Evolutionary conservation across 306 rosid species (phyloP).

Genomic region (Hippophae tibetana): DNA sequence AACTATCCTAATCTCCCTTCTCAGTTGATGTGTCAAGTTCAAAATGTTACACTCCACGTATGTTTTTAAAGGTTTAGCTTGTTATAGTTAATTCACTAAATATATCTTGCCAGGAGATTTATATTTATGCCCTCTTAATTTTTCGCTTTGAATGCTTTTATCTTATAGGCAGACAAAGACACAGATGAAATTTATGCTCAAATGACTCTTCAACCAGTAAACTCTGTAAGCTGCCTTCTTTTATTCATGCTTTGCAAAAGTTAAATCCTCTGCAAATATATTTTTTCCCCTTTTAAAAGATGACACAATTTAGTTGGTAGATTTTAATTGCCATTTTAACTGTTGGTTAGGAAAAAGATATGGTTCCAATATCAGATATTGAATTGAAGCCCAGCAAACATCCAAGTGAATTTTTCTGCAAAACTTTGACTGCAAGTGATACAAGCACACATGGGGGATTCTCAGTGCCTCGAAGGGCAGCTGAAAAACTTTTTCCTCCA

Average conservation of each 20-base stretch:
- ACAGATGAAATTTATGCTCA: constrained; percentile 95
- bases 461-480: constrained; percentile 91
- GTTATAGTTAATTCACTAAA: background rate
- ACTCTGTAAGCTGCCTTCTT: constrained; percentile 47
- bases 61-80: constrained; percentile 13
- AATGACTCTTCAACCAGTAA: constrained; percentile 90
- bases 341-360: constrained; percentile 65
- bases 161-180: constrained; percentile 77
- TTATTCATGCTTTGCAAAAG: no score
- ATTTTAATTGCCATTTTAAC: constrained; percentile 1
- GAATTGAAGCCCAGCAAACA: constrained; percentile 75
- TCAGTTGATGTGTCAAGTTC: constrained; percentile 87
- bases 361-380: constrained; percentile 72
- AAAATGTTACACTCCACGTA: constrained; percentile 80
- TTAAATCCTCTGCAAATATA: no score
- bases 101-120: background rate
- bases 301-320: no score
- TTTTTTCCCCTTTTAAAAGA: no score
- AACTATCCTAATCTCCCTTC: constrained; percentile 80
- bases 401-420: constrained; percentile 91
- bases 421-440: constrained; percentile 92
- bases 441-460: constrained; percentile 94
- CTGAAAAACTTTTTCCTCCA: constrained; percentile 85
- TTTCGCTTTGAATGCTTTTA: constrained; percentile 8
- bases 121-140: background rate